phyloP scores from a whole-genome alignment of 2,329 filamentous ascomycete species.

The Nemania sp. region DNA sequence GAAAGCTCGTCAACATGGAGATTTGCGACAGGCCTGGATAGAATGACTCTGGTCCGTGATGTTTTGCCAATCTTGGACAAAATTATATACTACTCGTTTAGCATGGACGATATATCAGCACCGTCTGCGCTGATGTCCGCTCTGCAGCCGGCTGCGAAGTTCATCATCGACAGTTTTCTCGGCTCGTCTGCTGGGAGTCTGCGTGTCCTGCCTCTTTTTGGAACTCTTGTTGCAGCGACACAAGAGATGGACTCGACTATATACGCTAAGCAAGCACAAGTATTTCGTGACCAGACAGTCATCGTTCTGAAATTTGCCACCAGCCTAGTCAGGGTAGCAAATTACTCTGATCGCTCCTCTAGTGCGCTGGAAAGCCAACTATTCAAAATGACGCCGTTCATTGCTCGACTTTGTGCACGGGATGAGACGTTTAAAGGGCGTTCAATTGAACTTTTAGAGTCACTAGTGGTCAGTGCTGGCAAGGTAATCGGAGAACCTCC shows the following conservation, averaged over 20 bases:
- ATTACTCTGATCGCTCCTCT: constrained; percentile 71
- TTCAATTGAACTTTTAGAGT: constrained; percentile 77
- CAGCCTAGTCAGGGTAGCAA: constrained; percentile 76
- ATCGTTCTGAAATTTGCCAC: constrained; percentile 75
- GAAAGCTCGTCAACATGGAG: constrained; percentile 90
- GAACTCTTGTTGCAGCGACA: constrained; percentile 73
- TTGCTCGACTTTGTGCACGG: constrained; percentile 80
- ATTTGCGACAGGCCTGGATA: constrained; percentile 76
- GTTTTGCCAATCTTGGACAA: constrained; percentile 78
- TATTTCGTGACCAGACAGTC: constrained; percentile 72
- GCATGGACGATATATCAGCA: constrained; percentile 72
- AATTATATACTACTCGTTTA: constrained; percentile 78
- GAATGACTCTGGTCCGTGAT: constrained; percentile 74
- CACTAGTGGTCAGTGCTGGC: constrained; percentile 77
- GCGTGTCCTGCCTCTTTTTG: constrained; percentile 81
- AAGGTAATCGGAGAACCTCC: constrained; percentile 79
- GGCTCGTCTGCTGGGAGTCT: constrained; percentile 76
- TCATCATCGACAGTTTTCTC: constrained; percentile 82
- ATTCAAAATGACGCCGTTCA: constrained; percentile 81
- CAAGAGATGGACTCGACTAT: constrained; percentile 71
- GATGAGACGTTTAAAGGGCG: constrained; percentile 74
- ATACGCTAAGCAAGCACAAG: constrained; percentile 65
- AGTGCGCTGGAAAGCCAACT: constrained; percentile 80
- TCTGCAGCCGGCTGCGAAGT: constrained; percentile 78
- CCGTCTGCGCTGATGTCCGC: constrained; percentile 65